Percentiles rank a stretch among this genome's conserved stretches.
Evolutionary conservation across 345 rosid species (phyloP).

Genomic region (Salix viminalis): DNA sequence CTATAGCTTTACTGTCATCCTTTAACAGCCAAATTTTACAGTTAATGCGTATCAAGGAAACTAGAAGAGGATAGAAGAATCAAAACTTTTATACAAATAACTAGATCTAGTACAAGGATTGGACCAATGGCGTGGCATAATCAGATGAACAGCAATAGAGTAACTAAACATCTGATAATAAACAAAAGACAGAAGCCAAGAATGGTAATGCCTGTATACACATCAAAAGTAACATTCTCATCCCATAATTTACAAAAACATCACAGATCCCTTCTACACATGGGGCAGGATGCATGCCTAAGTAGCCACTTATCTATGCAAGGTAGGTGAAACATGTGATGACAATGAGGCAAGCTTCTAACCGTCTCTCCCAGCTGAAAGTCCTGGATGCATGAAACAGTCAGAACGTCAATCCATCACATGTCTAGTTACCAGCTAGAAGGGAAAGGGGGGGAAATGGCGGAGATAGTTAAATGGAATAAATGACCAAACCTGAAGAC

Average conservation of each 20-base stretch:
- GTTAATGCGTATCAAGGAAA: neutral
- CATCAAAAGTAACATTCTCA: slow-evolving; percentile 16
- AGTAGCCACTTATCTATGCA: slow-evolving; percentile 98
- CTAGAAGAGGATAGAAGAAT: neutral
- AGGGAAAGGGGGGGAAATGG: neutral
- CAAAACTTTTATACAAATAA: slow-evolving; percentile 43
- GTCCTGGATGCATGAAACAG: slow-evolving; percentile 51
- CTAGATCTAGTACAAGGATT: slow-evolving; percentile 20
- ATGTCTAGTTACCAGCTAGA: neutral
- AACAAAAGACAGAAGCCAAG: slow-evolving; percentile 14
- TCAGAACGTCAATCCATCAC: slow-evolving; percentile 1
- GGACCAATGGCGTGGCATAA: neutral
- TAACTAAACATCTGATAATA: slow-evolving; percentile 6
- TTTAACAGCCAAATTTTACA: neutral
- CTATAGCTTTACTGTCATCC: neutral
- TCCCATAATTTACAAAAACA: slow-evolving; percentile 17
- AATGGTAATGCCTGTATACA: slow-evolving; percentile 10
- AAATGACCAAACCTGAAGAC: slow-evolving; percentile 71
- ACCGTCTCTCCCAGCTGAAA: slow-evolving; percentile 85
- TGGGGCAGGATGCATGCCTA: slow-evolving; percentile 86
- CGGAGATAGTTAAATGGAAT: no score
- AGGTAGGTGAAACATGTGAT: slow-evolving; percentile 93
- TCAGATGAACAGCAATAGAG: slow-evolving; percentile 6
- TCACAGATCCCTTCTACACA: slow-evolving; percentile 90
- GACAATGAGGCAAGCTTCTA: slow-evolving; percentile 92